phyloP scores from a whole-genome alignment of 495 filamentous ascomycete genomes.

The Penicillium paradoxum region DNA sequence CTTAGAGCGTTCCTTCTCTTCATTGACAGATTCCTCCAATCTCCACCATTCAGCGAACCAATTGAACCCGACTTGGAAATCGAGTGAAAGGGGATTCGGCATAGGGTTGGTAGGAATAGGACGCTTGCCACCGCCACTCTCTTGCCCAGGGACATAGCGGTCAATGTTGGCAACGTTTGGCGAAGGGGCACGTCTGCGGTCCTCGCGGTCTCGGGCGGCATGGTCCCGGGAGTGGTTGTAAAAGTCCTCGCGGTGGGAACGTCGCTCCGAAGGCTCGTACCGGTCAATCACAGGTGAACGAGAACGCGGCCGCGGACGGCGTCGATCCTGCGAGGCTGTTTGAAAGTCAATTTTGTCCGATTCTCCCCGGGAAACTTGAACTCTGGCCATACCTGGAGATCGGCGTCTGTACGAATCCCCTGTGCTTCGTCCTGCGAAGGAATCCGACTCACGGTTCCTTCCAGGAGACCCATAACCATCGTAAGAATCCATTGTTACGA shows the following conservation, averaged over 20 bases:
- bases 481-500: conserved; percentile 39
- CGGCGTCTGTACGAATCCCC: conserved; percentile 45
- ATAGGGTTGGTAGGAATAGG: conserved; percentile 65
- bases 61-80: conserved; percentile 93
- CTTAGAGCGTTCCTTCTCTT: conserved; percentile 74
- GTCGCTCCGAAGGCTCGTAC: conserved; percentile 61
- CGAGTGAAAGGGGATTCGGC: conserved; percentile 74
- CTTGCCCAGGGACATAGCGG: conserved; percentile 90
- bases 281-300: conserved; percentile 72
- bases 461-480: conserved; percentile 38
- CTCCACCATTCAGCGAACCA: conserved; percentile 98
- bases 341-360: conserved; percentile 8
- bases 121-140: conserved; percentile 48
- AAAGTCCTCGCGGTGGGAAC: conserved; percentile 44
- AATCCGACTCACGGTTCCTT: conserved; percentile 36
- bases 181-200: conserved; percentile 60
- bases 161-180: conserved; percentile 75
- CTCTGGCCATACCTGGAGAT: conserved; percentile 43
- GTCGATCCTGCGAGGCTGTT: conserved; percentile 45
- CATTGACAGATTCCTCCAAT: conserved; percentile 75
- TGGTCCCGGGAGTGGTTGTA: conserved; percentile 60
- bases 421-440: conserved; percentile 26
- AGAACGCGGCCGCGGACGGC: conserved; percentile 54
- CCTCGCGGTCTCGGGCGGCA: conserved; percentile 58
- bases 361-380: background rate